Conservation (phyloP, 140 eudicot genomes). For the Cichorium intybus region DNA sequence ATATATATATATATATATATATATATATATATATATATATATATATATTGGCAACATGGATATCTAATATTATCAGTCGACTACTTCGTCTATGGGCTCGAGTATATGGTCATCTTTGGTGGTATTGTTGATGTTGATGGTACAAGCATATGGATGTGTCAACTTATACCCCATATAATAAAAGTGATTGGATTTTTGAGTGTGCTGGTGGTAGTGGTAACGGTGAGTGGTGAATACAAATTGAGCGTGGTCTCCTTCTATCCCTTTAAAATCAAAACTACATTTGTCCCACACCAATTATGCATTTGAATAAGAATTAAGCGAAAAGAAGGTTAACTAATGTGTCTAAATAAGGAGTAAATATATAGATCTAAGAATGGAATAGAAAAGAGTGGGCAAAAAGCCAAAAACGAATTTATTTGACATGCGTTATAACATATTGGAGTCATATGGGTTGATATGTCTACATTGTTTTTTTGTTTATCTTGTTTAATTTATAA, state of each 20-base stretch:
- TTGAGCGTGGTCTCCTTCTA: conserved; percentile 12
- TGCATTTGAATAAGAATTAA: neutral
- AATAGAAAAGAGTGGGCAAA: no score
- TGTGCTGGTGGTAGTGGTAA: neutral
- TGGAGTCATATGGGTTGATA: no score
- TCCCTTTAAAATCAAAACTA: neutral
- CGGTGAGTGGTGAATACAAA: conserved; percentile 6
- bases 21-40: neutral
- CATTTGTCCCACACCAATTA: neutral
- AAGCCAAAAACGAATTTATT: no score
- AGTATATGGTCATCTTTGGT: neutral
- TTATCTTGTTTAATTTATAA: no score
- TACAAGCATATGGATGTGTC: conserved; percentile 15
- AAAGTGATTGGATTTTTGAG: neutral
- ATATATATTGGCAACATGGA: neutral
- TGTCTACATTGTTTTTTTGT: no score
- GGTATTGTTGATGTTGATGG: conserved; percentile 14
- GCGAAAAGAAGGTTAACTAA: neutral
- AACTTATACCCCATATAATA: conserved; percentile 8
- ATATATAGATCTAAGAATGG: no score
- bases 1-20: neutral
- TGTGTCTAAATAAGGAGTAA: no score
- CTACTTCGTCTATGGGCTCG: neutral
- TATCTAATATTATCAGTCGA: neutral
- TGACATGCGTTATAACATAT: no score